Base-by-base conservation (phyloP, 2,329 filamentous ascomycete species). In the Teratosphaeriaceae sp. region DNA sequence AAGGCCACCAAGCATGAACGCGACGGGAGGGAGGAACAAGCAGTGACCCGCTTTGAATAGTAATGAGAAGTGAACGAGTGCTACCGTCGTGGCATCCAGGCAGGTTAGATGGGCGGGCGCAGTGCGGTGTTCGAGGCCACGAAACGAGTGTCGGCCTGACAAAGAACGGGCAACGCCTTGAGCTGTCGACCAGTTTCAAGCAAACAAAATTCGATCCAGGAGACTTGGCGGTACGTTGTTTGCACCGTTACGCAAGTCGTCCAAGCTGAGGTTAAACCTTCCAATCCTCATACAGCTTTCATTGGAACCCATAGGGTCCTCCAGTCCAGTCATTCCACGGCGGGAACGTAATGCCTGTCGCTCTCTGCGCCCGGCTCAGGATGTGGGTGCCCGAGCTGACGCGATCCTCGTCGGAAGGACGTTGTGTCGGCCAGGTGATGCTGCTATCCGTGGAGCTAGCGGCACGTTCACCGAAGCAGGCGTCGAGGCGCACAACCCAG, bases 401-500 rank as follows among this genome's bases (percentile, higher is more conserved):
- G 31, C 31, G 18, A 34, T 20, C 6, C 18, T 34, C 31, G 15
- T 15, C 31, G 31, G 15, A 34, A 9, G 9, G 31, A 20, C 15
- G 31, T 18, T n/a, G n/a, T 34, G 31, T 34, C 31, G 15, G 31
- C 15, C n/a, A 23, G 35, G 13, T 38, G 18, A 16, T 9, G 35
- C 21, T 9, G 35, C n/a, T 26, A 38, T 3, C 19, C 35, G 35
- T 22, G 24, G 8, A 27, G 8, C 24, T 38, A 26, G 20, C 11
- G 30, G 26, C 34, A 21, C 33, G 24, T 40, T 39, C 41, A 33
- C 44, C 11, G 16, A 42, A 44, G 33, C 43, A 44, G 40, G 40
- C 22, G 23, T 9, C 16, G 24, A 18, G 9, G 36, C 22, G 45
- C 42, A 40, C 44, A 33, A 26, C 30, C 41, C 31, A 29, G 37